Conservation (phyloP, 345 rosid species). For the Ceriops tagal region DNA sequence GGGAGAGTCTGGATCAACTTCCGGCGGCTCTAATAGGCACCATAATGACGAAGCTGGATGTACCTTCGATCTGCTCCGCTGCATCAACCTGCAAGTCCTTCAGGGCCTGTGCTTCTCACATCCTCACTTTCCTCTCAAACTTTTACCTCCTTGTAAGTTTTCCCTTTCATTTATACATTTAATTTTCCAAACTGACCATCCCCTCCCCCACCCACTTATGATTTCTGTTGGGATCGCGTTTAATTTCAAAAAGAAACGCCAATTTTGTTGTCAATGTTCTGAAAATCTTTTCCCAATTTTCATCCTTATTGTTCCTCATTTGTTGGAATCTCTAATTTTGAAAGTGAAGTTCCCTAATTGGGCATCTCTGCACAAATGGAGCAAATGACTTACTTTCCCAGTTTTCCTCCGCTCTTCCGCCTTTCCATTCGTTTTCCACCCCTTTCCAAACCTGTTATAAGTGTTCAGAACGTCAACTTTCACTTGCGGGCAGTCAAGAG, state of each 20-base stretch:
- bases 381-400: not conserved
- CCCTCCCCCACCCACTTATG: not conserved
- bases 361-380: not conserved
- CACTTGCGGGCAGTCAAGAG: not conserved
- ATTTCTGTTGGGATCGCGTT: no score
- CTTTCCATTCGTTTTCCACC: not conserved
- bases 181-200: not conserved
- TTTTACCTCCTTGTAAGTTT: constrained; percentile 66
- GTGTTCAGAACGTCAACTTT: not conserved
- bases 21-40: constrained; percentile 64
- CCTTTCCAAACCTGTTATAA: not conserved
- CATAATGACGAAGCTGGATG: constrained; percentile 72
- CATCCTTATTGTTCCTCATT: not conserved
- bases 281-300: not conserved
- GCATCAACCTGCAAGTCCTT: constrained; percentile 64
- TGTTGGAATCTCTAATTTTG: not conserved
- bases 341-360: not conserved
- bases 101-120: constrained; percentile 53
- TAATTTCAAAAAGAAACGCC: no score
- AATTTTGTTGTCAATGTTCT: no score
- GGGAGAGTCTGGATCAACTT: constrained; percentile 54
- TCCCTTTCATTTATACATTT: not conserved
- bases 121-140: constrained; percentile 67
- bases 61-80: constrained; percentile 67
- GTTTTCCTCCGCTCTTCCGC: not conserved